Evolutionary conservation across 2,329 filamentous ascomycete genomes (phyloP).

Genomic region (Verticillium klebahnii): DNA sequence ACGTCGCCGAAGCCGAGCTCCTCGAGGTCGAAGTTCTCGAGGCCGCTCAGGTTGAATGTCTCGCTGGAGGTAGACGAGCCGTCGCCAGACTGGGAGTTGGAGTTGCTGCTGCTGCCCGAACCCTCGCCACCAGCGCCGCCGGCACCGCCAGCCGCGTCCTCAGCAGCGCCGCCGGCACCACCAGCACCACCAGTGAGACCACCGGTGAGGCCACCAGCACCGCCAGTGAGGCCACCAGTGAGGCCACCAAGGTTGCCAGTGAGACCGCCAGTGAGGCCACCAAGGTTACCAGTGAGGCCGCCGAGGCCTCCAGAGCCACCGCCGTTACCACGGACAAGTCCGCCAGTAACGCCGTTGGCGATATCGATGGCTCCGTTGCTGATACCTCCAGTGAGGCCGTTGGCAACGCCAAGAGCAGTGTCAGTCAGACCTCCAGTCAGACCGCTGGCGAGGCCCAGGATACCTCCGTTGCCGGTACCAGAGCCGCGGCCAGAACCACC

Average conservation of each 20-base stretch:
- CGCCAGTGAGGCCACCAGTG: not conserved
- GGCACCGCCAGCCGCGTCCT: not conserved
- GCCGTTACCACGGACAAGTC: not conserved
- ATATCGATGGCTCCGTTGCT: not conserved
- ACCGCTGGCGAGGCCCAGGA: not conserved
- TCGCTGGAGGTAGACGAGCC: constrained; percentile 10
- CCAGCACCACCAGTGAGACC: not conserved
- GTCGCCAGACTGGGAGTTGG: constrained; percentile 17
- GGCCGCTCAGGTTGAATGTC: constrained; percentile 14
- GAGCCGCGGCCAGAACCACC: not conserved
- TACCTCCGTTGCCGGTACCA: not conserved
- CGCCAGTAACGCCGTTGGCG: not conserved
- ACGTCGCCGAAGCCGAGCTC: not conserved
- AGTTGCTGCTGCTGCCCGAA: not conserved
- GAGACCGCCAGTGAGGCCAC: not conserved
- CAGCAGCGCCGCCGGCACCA: not conserved
- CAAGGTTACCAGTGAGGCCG: not conserved
- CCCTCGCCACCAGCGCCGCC: not conserved
- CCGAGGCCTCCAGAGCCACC: not conserved
- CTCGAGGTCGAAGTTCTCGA: not conserved
- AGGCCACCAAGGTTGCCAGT: not conserved
- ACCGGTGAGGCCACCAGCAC: not conserved
- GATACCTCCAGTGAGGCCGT: not conserved
- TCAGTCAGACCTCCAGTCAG: not conserved
- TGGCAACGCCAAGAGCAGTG: not conserved